phyloP scores from a whole-genome alignment of 2,329 filamentous ascomycete genomes.

The Fusarium udum region DNA sequence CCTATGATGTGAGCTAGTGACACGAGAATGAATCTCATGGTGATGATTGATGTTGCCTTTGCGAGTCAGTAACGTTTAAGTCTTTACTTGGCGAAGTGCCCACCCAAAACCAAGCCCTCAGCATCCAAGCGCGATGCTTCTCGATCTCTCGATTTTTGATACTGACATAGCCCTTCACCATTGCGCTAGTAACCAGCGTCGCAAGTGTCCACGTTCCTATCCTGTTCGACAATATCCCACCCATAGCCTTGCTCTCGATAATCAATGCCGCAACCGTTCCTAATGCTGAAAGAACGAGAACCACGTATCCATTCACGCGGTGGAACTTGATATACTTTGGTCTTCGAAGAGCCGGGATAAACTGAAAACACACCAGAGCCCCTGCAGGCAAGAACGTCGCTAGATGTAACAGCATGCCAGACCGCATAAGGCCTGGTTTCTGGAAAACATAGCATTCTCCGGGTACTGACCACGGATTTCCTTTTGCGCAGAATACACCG shows the following conservation, averaged over 20 bases:
- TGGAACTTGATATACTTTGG: neutral
- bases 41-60: constrained; percentile 18
- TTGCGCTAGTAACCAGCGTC: neutral
- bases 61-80: neutral
- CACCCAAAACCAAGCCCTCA: constrained; percentile 19
- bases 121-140: constrained; percentile 18
- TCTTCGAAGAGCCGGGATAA: constrained; percentile 1
- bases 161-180: neutral
- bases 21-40: constrained; percentile 14
- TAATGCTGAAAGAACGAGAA: neutral
- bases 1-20: neutral
- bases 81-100: neutral
- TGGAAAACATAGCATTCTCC: constrained; percentile 17
- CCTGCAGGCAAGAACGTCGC: constrained; percentile 9
- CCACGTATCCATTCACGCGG: constrained; percentile 1
- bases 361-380: constrained; percentile 13
- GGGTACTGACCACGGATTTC: neutral
- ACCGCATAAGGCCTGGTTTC: constrained; percentile 1
- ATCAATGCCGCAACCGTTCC: constrained; percentile 5
- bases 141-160: neutral
- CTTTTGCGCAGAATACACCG: constrained; percentile 1
- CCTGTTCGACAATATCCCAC: neutral
- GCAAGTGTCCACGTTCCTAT: neutral
- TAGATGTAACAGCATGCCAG: constrained; percentile 3
- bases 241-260: constrained; percentile 12